phyloP scores from a whole-genome alignment of 78 protist genomes.

The Blattamonas nauphoetae region DNA sequence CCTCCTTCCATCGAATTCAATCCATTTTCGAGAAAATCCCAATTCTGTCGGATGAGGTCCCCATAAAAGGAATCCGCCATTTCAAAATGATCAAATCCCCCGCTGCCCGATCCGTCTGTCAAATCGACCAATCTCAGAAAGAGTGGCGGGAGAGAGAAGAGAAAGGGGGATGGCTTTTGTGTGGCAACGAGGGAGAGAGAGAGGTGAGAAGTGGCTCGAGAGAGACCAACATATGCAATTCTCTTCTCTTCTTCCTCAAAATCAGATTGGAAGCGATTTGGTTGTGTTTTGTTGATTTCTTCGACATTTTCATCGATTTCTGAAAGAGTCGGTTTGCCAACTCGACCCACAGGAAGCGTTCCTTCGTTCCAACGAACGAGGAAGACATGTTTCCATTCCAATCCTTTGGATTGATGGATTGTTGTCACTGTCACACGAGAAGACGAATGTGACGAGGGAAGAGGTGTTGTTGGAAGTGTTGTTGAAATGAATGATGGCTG shows the following conservation, averaged over 20 bases:
- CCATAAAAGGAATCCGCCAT: background rate
- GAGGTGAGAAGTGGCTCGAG: background rate
- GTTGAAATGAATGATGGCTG: background rate
- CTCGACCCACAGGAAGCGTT: background rate
- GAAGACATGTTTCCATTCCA: constrained; percentile 3
- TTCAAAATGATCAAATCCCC: background rate
- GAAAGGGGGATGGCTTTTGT: background rate
- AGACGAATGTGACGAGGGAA: no score
- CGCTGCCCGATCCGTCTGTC: background rate
- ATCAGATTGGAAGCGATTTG: background rate
- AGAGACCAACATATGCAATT: constrained; percentile 1
- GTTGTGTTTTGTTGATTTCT: background rate
- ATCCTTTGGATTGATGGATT: background rate
- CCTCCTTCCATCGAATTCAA: background rate
- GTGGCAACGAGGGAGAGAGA: background rate
- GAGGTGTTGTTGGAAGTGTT: background rate
- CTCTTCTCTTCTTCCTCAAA: background rate
- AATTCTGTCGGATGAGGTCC: background rate
- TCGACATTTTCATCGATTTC: background rate
- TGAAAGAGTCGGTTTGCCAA: background rate
- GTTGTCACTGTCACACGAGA: constrained; percentile 2
- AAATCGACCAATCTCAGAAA: background rate
- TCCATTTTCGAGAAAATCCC: background rate
- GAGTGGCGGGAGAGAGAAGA: background rate
- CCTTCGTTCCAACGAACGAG: constrained; percentile 2